phyloP scores from a whole-genome alignment of 768 basidiomycete species.

The Cyclocybe cylindracea region DNA sequence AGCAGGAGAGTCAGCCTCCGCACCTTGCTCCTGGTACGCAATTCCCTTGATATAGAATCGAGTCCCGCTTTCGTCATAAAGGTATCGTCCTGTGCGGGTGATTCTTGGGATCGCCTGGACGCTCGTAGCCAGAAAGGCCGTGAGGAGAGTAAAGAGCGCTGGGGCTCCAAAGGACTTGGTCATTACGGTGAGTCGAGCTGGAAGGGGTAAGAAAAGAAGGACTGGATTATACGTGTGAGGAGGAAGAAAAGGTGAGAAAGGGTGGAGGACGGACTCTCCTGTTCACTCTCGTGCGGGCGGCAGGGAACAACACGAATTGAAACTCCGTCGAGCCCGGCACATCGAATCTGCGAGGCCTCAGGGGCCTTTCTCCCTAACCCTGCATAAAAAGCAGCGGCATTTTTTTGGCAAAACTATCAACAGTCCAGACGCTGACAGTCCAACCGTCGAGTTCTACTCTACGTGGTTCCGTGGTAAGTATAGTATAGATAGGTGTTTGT shows the following conservation, averaged over 20 bases:
- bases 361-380: background rate
- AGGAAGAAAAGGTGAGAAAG: conserved; percentile 1
- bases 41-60: conserved; percentile 90
- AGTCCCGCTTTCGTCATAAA: conserved; percentile 73
- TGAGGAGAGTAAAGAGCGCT: conserved; percentile 38
- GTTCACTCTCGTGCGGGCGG: background rate
- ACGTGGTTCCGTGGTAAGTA: background rate
- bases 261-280: background rate
- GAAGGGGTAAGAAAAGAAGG: conserved; percentile 10
- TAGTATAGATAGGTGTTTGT: too few relatives aligned
- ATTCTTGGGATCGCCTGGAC: conserved; percentile 72
- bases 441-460: too few relatives aligned
- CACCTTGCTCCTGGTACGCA: conserved; percentile 84
- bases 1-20: background rate
- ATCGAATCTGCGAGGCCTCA: background rate
- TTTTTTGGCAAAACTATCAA: background rate
- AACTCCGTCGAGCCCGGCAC: conserved; percentile 4
- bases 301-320: conserved; percentile 1
- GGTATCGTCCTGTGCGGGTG: conserved; percentile 73
- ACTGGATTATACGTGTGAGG: background rate
- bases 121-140: conserved; percentile 42
- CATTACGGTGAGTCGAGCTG: conserved; percentile 5
- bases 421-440: too few relatives aligned
- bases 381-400: background rate
- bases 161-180: conserved; percentile 24